Evolutionary conservation across 768 basidiomycete genomes (phyloP).

Genomic region (Mycena latifolia): DNA sequence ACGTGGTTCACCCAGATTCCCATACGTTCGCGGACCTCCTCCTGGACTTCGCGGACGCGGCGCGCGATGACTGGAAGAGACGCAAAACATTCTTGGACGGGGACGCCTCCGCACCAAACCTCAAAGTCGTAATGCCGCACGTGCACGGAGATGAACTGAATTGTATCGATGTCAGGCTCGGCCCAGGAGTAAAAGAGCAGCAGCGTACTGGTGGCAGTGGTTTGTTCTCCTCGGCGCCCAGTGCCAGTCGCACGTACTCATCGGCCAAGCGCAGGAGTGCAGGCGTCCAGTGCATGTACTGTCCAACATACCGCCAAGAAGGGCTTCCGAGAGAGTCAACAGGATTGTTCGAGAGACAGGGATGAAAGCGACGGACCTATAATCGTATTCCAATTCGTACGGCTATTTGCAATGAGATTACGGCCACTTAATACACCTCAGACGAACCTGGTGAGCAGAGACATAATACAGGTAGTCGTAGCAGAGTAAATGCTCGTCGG

Average conservation of each 20-base stretch:
- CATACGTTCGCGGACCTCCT: conserved; percentile 58
- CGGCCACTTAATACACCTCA: conserved; percentile 4
- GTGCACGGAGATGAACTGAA: conserved; percentile 70
- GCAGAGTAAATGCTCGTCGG: conserved; percentile 64
- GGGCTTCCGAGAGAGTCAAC: conserved; percentile 47
- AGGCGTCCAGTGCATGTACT: conserved; percentile 63
- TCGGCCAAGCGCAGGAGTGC: conserved; percentile 56
- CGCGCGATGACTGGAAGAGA: conserved; percentile 64
- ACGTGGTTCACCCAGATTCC: conserved; percentile 64
- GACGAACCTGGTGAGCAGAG: conserved; percentile 57
- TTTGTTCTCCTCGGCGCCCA: conserved; percentile 51
- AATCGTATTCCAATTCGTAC: conserved; percentile 68
- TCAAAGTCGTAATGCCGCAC: conserved; percentile 68
- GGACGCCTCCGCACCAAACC: conserved; percentile 56
- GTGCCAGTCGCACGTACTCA: conserved; percentile 58
- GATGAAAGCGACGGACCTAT: conserved; percentile 33
- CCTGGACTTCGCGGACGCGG: conserved; percentile 67
- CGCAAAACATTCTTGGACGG: conserved; percentile 63
- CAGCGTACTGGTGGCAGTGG: conserved; percentile 61
- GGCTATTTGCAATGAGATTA: conserved; percentile 49
- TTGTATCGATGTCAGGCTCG: not conserved
- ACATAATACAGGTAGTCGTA: conserved; percentile 68
- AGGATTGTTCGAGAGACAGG: not conserved
- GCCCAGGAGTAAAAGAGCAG: not conserved
- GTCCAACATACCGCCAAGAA: conserved; percentile 68